A percentile compares a stretch with the other conserved stretches of the same genome.
These are phyloP conservation scores for Graphilbum ipis-grandicollis DNA, from an alignment of 2,329 filamentous ascomycete species.

Conservation along the genomic window DNA sequence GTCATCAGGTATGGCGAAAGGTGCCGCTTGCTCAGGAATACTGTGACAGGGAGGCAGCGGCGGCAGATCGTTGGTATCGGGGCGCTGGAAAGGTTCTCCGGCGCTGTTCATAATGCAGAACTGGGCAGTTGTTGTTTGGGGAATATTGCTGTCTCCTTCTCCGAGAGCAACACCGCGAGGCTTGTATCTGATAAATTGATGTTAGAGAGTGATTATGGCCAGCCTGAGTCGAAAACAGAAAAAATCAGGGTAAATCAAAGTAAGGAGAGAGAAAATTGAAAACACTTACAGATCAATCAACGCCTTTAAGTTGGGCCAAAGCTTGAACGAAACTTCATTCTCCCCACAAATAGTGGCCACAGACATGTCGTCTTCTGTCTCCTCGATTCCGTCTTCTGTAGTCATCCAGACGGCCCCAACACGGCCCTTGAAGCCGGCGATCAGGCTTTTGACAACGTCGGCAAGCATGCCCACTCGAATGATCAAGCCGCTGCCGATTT, in stretches of 20 bases:
- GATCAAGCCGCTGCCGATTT: background rate
- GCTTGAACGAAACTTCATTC: background rate
- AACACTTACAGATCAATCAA: background rate
- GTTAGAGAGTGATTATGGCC: no score
- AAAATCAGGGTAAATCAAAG: no score
- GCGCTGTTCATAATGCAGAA: no score
- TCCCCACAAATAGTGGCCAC: background rate
- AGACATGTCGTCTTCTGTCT: background rate
- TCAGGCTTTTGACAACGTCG: background rate
- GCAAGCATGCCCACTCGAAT: background rate
- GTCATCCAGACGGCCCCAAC: constrained; percentile 1
- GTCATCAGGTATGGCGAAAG: background rate
- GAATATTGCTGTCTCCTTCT: no score
- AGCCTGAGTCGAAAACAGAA: no score
- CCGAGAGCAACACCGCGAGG: no score
- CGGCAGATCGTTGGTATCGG: background rate
- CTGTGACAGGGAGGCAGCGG: background rate
- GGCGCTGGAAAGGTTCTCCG: background rate
- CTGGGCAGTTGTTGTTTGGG: no score
- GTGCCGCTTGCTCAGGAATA: background rate
- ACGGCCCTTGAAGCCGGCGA: background rate
- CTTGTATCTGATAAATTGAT: no score
- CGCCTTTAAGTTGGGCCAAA: background rate
- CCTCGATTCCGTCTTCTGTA: background rate
- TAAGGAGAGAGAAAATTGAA: no score